phyloP scores from a whole-genome alignment of 2,329 filamentous ascomycete species.

The Geosmithia putterillii region DNA sequence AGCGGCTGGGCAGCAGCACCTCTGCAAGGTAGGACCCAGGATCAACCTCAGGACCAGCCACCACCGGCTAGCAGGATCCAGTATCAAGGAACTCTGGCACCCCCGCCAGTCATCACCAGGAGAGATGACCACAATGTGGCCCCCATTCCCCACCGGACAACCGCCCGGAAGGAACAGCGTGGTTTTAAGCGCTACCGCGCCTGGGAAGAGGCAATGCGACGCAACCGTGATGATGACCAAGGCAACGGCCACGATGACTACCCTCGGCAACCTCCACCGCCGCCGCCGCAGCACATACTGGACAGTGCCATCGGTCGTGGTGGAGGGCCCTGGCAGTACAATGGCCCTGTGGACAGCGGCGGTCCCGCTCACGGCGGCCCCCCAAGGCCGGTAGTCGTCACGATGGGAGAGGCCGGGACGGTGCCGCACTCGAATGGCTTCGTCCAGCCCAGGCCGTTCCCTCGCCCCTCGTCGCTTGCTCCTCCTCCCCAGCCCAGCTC shows the following conservation, averaged over 20 bases:
- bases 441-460: not conserved
- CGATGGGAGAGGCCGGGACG: not conserved
- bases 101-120: conserved; percentile 3
- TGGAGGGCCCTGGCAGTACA: not conserved
- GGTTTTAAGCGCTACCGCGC: conserved; percentile 35
- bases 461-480: not conserved
- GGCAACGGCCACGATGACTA: not conserved
- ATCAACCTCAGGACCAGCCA: not conserved
- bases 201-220: conserved; percentile 25
- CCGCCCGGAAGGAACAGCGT: conserved; percentile 21
- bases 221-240: conserved; percentile 11
- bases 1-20: no score
- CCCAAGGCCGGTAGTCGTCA: not conserved
- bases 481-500: not conserved
- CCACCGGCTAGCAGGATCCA: not conserved
- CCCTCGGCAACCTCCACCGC: not conserved
- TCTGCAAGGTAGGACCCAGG: no score
- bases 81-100: conserved; percentile 7
- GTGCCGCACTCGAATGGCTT: conserved; percentile 2
- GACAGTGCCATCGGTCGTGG: not conserved
- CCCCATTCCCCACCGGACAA: not conserved
- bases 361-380: no score
- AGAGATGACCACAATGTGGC: not conserved
- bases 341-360: not conserved
- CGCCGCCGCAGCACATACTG: not conserved